These are phyloP conservation scores for Penicillium nordicum DNA, from an alignment of 2,329 filamentous ascomycete species.

Conservation along the genomic window DNA sequence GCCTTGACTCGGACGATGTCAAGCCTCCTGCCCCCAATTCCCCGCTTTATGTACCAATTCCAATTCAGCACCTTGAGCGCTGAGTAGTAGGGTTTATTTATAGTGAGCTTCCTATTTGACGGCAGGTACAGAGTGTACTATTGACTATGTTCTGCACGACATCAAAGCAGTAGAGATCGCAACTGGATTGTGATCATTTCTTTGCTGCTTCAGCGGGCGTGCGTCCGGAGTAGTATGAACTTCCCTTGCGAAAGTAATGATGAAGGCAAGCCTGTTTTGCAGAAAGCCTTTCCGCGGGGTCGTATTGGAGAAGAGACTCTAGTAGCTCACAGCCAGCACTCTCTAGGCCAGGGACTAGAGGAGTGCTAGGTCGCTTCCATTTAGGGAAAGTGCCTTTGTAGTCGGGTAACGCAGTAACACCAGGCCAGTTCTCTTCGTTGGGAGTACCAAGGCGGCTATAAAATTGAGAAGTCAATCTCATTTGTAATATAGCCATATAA, in stretches of 20 bases:
- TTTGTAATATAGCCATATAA: slow-evolving; percentile 29
- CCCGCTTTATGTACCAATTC: no score
- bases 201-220: neutral
- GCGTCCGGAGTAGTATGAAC: slow-evolving; percentile 47
- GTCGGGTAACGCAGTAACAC: slow-evolving; percentile 87
- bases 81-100: no score
- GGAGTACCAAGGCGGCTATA: slow-evolving; percentile 71
- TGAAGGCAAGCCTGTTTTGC: slow-evolving; percentile 84
- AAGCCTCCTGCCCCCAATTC: no score
- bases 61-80: no score
- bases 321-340: slow-evolving; percentile 53
- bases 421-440: slow-evolving; percentile 77
- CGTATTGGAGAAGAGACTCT: slow-evolving; percentile 74
- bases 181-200: no score
- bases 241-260: slow-evolving; percentile 68
- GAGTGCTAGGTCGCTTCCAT: slow-evolving; percentile 69
- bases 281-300: slow-evolving; percentile 80
- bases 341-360: slow-evolving; percentile 70
- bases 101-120: no score
- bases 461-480: neutral
- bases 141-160: no score
- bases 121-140: no score
- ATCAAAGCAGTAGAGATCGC: no score
- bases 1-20: no score
- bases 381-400: slow-evolving; percentile 91